Evolutionary conservation across 2,329 filamentous ascomycete genomes (phyloP), one percentile per base, ranked within the genome.

Genomic region (Cordyceps javanica): DNA sequence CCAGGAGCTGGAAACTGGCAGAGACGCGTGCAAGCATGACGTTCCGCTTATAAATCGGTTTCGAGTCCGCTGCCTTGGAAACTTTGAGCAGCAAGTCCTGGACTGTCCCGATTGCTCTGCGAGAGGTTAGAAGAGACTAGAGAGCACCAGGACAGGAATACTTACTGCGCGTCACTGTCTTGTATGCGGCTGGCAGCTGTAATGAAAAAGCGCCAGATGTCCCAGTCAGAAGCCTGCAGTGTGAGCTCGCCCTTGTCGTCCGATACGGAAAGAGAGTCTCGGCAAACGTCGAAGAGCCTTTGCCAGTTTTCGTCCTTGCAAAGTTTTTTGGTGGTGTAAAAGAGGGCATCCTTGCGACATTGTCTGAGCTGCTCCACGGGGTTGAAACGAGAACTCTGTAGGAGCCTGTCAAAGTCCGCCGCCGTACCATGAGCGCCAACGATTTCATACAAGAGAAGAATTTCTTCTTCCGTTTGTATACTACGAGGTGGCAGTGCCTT

Each of bases 401-500:
- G 64, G 8, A 75, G 67, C 38, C 73, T 73, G 1, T 72, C 60
- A 58, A 73, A 75, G 44, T 79, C 77, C 0, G 72, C 72, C 0
- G 67, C 64, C 1, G 70, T 71, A 0, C 75, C 77, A 10, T 79
- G 75, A 4, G 69, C 70, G 30, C 74, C 71, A 0, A 79, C 65
- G 23, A 82, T 71, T 1, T 75, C 71, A 60, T 80, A 82, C 19
- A 79, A 73, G 2, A 82, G 70, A 0, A 78, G 68, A 2, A 79
- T 72, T 60, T 82, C 79, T 58, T 82, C 76, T 59, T 82, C 79
- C 0, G 73, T 73, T 39, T 72, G 70, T 30, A 81, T 68, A 6
- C 63, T 64, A 61, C 73, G 63, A 21, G 64, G 50, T 36, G 71
- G 60, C 50, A 59, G 44, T 5, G 59, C 54, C 3, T 63, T 45